These are phyloP conservation scores for Brassica hybrid DNA, from an alignment of 441 rosid species.

Conservation along the genomic window DNA sequence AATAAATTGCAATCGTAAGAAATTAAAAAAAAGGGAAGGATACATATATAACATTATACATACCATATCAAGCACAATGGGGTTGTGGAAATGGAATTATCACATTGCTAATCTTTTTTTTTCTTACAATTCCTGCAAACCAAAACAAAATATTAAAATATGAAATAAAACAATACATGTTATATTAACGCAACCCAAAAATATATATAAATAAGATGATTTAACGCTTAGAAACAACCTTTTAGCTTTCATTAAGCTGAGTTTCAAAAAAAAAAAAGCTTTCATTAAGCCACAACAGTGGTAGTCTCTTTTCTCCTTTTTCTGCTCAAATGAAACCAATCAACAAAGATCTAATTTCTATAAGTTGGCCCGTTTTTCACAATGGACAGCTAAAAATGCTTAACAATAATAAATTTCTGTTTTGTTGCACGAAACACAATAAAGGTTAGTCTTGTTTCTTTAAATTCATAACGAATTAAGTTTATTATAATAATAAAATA, in stretches of 20 bases:
- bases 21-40: background rate
- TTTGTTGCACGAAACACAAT: constrained; percentile 6
- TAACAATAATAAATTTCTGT: constrained; percentile 8
- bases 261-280: background rate
- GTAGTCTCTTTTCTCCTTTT: constrained; percentile 9
- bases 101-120: constrained; percentile 9
- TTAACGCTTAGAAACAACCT: constrained; percentile 8
- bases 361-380: background rate
- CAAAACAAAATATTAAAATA: background rate
- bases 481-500: constrained; percentile 1
- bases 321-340: constrained; percentile 29
- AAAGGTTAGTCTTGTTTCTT: constrained; percentile 4
- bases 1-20: constrained; percentile 9
- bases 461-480: background rate
- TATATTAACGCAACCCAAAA: constrained; percentile 3
- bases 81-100: constrained; percentile 2
- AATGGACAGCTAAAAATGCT: background rate
- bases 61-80: constrained; percentile 28
- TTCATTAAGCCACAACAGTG: constrained; percentile 23
- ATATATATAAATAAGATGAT: background rate
- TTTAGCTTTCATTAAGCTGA: constrained; percentile 23
- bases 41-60: constrained; percentile 2
- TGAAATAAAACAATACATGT: background rate
- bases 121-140: constrained; percentile 33
- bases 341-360: constrained; percentile 25